A percentile compares a stretch with the other conserved stretches of the same genome.
Conservation (phyloP, 169 alveolate genomes). For the Amoebophrya sp. region DNA sequence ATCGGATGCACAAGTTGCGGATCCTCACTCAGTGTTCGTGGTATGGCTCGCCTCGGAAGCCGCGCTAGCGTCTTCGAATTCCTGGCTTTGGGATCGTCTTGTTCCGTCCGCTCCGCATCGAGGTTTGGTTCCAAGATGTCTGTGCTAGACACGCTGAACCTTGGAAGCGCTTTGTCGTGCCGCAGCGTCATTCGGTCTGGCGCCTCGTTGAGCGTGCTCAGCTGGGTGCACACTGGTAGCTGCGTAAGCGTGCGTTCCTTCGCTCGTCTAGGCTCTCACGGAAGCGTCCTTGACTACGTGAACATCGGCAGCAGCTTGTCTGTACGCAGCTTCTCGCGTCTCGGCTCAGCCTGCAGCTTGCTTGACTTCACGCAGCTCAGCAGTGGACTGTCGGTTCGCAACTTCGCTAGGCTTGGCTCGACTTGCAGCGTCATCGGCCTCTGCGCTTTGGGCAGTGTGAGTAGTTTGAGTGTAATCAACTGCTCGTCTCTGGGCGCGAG, state of each 20-base stretch:
- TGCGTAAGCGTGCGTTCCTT: background rate
- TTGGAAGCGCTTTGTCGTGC: background rate
- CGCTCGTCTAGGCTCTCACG: background rate
- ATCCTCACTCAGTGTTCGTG: background rate
- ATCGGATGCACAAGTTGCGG: background rate
- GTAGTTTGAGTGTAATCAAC: background rate
- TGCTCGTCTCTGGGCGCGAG: background rate
- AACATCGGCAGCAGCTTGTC: background rate
- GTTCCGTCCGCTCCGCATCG: background rate
- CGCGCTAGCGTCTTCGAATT: background rate
- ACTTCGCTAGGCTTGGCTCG: background rate
- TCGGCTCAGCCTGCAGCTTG: background rate
- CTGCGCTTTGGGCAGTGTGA: background rate
- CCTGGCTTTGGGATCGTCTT: background rate
- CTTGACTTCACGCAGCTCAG: conserved; percentile 2
- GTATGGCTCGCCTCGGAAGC: background rate
- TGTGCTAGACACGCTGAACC: background rate
- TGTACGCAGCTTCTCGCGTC: background rate
- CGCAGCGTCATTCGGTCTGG: background rate
- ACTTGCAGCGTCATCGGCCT: background rate
- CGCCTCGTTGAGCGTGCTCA: background rate
- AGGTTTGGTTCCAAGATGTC: background rate
- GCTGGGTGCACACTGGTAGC: background rate
- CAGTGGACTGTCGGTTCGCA: background rate
- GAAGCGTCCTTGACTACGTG: background rate